phyloP scores from a whole-genome alignment of 441 rosid species.

The Adansonia rubrostipa region DNA sequence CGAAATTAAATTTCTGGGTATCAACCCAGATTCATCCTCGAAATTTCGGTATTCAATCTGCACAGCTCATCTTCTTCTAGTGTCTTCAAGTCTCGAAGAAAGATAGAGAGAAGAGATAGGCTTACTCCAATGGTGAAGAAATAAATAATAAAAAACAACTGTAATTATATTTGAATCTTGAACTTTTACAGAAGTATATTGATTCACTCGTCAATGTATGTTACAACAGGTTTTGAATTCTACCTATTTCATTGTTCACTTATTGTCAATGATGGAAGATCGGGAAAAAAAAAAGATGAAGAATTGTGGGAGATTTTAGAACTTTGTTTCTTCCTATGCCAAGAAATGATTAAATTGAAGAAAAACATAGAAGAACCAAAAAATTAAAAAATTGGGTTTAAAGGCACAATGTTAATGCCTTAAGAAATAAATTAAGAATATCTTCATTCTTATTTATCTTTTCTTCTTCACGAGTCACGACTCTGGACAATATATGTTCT shows the following conservation, averaged over 20 bases:
- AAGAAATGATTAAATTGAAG: neutral
- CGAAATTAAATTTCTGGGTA: neutral
- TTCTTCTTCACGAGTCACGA: neutral
- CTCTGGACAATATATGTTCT: conserved; percentile 26
- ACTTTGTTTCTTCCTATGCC: too few species aligned
- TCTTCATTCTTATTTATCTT: neutral
- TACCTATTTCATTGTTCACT: neutral
- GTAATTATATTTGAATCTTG: conserved; percentile 10
- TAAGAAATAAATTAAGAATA: neutral
- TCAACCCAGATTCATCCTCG: neutral
- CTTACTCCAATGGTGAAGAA: neutral
- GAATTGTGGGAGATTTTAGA: neutral
- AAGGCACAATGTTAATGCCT: neutral
- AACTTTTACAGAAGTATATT: conserved; percentile 15
- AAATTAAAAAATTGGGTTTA: neutral
- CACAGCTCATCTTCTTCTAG: neutral
- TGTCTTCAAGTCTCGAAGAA: neutral
- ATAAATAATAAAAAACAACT: neutral
- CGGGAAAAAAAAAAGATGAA: neutral
- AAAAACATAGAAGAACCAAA: neutral
- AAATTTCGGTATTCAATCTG: conserved; percentile 15
- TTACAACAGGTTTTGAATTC: conserved; percentile 1
- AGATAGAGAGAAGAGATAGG: neutral
- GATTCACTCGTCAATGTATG: neutral
- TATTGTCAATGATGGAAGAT: neutral